Evolutionary conservation across 331 rosid species (phyloP).

Genomic region (Rhamnella rubrinervis): DNA sequence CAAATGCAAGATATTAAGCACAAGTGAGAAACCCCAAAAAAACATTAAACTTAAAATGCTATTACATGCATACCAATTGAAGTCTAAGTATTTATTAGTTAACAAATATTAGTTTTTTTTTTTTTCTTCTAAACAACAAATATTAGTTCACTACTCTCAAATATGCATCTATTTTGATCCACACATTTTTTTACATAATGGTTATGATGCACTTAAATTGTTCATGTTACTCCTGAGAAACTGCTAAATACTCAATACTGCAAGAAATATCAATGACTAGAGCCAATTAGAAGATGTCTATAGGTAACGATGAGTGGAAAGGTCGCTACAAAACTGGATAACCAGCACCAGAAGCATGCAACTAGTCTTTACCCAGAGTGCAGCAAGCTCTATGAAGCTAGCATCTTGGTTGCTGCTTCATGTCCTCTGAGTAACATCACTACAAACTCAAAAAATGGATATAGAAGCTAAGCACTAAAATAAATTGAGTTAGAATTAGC

Average conservation of each 20-base stretch:
- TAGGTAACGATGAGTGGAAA: not conserved
- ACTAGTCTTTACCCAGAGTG: not conserved
- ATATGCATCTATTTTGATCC: no score
- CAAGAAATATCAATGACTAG: conserved; percentile 2
- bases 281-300: not conserved
- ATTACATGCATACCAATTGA: not conserved
- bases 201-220: no score
- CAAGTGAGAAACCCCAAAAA: conserved; percentile 1
- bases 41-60: conserved; percentile 1
- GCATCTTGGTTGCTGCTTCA: conserved; percentile 1
- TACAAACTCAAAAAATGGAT: not conserved
- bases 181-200: no score
- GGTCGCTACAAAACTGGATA: not conserved
- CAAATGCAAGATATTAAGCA: conserved; percentile 6
- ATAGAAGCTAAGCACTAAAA: not conserved
- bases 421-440: not conserved
- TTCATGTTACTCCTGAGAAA: not conserved
- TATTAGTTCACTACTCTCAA: no score
- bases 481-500: no score
- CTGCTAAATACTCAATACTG: not conserved
- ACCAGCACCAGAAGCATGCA: conserved; percentile 4
- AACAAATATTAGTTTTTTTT: no score
- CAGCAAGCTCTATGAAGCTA: conserved; percentile 4
- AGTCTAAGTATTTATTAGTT: not conserved
- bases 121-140: no score